Percentiles rank a stretch among this genome's conserved stretches.
Evolutionary conservation across 768 basidiomycete species (phyloP).

Genomic region (Trametopsis cervina): DNA sequence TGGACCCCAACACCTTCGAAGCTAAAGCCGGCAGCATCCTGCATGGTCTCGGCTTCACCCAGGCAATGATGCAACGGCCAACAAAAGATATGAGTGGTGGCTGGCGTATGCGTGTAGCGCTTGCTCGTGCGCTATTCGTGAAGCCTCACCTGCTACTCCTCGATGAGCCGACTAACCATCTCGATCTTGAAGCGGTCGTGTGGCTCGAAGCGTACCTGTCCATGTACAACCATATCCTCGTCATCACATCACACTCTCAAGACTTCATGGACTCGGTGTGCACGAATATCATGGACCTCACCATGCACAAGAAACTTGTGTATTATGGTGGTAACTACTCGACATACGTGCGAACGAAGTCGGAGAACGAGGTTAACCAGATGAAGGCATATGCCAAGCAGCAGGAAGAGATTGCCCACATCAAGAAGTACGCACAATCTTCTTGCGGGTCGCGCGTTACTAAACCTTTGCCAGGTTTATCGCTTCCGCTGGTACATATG

Average conservation of each 20-base stretch:
- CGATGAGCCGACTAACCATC: constrained; percentile 89
- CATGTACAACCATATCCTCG: constrained; percentile 97
- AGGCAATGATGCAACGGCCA: constrained; percentile 89
- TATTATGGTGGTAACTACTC: constrained; percentile 97
- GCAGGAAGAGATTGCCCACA: constrained; percentile 96
- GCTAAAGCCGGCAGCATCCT: constrained; percentile 92
- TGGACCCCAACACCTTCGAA: constrained; percentile 95
- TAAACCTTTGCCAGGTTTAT: constrained; percentile 63
- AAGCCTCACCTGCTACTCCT: constrained; percentile 94
- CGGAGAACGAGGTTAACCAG: constrained; percentile 98
- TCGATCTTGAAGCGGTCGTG: constrained; percentile 96
- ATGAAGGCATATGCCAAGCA: constrained; percentile 99
- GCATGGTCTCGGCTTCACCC: constrained; percentile 93
- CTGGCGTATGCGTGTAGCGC: constrained; percentile 98
- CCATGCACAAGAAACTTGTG: constrained; percentile 82
- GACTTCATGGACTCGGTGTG: constrained; percentile 99
- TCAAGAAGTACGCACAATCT: constrained; percentile 68
- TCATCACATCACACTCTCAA: constrained; percentile 97
- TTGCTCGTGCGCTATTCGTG: constrained; percentile 92
- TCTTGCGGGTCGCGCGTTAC: neutral
- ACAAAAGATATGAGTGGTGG: constrained; percentile 99
- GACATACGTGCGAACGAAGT: constrained; percentile 93
- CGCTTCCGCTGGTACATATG: constrained; percentile 98
- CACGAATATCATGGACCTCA: constrained; percentile 97
- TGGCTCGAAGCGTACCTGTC: constrained; percentile 98